Conservation (phyloP, 345 rosid genomes). For the Eucalyptus sp. region DNA sequence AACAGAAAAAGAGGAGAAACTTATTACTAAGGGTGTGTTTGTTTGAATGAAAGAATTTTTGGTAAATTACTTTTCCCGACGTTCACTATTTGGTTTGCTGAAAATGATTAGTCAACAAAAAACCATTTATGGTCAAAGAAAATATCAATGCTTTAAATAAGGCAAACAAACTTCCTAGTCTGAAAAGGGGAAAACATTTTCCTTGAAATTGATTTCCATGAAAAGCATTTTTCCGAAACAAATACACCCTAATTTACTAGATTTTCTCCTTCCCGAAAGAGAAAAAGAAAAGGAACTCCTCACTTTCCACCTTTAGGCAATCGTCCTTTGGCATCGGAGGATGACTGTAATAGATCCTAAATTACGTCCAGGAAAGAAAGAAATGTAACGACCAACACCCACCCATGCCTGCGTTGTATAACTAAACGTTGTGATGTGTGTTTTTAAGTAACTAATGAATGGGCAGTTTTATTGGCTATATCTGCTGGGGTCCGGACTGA, state of each 20-base stretch:
- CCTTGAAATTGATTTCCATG: background rate
- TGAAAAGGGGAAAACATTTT: background rate
- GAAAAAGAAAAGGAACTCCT: background rate
- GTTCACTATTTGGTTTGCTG: background rate
- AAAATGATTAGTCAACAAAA: background rate
- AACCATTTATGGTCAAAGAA: background rate
- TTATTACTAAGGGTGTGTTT: fast-evolving
- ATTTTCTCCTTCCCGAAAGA: background rate
- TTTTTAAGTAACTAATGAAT: background rate
- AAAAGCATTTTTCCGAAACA: background rate
- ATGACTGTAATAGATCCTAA: background rate
- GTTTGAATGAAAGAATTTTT: background rate
- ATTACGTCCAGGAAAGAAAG: background rate
- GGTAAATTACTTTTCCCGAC: fast-evolving
- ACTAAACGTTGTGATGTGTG: background rate
- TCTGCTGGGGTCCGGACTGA: background rate
- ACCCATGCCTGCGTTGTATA: fast-evolving
- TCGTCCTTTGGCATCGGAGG: background rate
- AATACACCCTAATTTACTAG: background rate
- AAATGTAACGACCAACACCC: background rate
- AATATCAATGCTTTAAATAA: background rate
- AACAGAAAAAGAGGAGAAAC: background rate
- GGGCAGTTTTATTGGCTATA: fast-evolving
- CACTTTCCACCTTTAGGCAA: slow-evolving; percentile 11
- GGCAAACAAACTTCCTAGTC: fast-evolving